phyloP scores from a whole-genome alignment of 192 early-diverging fungal genomes.

The Backusella psychrophila region DNA sequence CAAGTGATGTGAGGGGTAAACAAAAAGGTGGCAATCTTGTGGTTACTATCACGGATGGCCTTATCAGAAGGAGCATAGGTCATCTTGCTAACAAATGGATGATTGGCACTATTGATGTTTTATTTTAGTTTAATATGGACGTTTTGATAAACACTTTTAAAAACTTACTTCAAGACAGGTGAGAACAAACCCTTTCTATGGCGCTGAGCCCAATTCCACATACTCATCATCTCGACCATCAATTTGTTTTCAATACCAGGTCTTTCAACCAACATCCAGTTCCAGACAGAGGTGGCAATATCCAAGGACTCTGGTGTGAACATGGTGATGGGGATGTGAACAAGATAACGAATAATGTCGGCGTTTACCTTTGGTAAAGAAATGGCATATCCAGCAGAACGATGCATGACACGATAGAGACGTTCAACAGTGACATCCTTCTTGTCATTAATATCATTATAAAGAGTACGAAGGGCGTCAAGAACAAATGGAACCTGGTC shows the following conservation, averaged over 20 bases:
- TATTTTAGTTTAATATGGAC: not conserved
- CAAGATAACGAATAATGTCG: conserved; percentile 78
- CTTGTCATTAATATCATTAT: conserved; percentile 41
- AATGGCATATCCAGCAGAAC: conserved; percentile 52
- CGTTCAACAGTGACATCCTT: conserved; percentile 42
- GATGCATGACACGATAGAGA: conserved; percentile 49
- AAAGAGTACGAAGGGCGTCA: conserved; percentile 31
- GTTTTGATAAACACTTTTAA: not conserved
- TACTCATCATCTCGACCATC: conserved; percentile 79
- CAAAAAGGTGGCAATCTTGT: conserved; percentile 55
- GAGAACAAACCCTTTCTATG: conserved; percentile 85
- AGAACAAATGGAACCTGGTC: conserved; percentile 36
- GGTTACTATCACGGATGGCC: conserved; percentile 59
- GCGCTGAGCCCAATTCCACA: conserved; percentile 81
- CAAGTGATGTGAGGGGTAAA: conserved; percentile 77
- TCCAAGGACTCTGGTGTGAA: conserved; percentile 81
- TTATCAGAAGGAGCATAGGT: conserved; percentile 90
- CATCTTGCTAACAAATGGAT: conserved; percentile 91
- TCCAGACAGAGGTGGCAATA: conserved; percentile 87
- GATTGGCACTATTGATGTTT: conserved; percentile 42
- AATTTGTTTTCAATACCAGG: conserved; percentile 71
- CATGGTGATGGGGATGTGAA: conserved; percentile 81
- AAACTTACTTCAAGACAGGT: conserved; percentile 41
- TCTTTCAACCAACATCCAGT: conserved; percentile 78
- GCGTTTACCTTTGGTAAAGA: conserved; percentile 51